Conservation (phyloP, 495 filamentous ascomycete genomes). For the Copromyces sp. region DNA sequence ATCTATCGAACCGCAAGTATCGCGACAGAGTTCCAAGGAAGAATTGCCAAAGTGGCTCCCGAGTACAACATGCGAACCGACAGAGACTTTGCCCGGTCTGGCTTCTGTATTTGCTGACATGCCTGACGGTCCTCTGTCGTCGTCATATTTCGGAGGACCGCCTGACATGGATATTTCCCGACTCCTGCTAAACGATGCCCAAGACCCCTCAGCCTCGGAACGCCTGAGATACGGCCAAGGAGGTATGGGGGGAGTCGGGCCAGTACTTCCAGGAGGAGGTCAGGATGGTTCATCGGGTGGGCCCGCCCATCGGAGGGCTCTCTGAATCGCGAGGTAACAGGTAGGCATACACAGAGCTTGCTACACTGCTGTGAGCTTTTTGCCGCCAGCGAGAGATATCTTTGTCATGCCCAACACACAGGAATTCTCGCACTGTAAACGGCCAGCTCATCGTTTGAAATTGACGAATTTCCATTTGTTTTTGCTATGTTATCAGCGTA, state of each 20-base stretch:
- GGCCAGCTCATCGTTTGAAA: neutral
- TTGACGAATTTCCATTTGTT: neutral
- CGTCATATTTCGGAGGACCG: conserved; percentile 1
- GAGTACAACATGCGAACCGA: conserved; percentile 19
- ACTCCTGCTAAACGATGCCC: conserved; percentile 8
- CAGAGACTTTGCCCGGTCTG: conserved; percentile 20
- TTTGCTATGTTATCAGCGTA: neutral
- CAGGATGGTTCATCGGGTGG: neutral
- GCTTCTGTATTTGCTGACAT: conserved; percentile 9
- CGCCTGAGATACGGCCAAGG: neutral
- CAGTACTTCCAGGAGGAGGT: conserved; percentile 1
- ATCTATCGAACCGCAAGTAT: conserved; percentile 27
- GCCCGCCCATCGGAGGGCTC: neutral
- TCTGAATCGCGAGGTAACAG: neutral
- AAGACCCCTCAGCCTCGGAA: neutral
- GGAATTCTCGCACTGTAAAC: neutral
- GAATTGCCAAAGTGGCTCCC: conserved; percentile 28
- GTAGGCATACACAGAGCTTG: neutral
- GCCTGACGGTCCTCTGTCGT: conserved; percentile 5
- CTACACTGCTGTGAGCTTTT: neutral
- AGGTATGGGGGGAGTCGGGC: neutral
- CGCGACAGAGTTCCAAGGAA: conserved; percentile 30
- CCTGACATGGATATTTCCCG: conserved; percentile 13
- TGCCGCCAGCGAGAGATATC: neutral
- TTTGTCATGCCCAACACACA: neutral